These are phyloP conservation scores for Wickerhamiella siamensis DNA, from an alignment of 805 yeast genomes.

Conservation along the genomic window DNA sequence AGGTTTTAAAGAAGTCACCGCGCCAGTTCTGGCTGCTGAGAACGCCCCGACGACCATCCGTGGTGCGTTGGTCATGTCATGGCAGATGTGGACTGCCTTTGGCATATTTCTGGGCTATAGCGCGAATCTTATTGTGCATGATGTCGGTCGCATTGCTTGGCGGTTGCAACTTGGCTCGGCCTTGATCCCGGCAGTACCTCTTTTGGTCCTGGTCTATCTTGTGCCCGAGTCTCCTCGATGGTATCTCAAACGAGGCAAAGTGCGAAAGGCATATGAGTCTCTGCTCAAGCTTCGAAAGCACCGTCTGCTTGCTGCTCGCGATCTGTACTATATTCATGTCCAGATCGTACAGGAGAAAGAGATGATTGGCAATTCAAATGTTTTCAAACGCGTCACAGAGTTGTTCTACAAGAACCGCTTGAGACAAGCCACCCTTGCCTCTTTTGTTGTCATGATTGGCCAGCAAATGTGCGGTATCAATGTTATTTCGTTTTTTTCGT, in stretches of 20 bases:
- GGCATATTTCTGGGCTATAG: slow-evolving; percentile 57
- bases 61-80: slow-evolving; percentile 53
- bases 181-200: slow-evolving; percentile 35
- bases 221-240: slow-evolving; percentile 62
- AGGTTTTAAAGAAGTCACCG: slow-evolving; percentile 55
- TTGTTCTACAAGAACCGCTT: slow-evolving; percentile 33
- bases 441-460: slow-evolving; percentile 75
- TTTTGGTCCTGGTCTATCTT: slow-evolving; percentile 39
- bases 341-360: slow-evolving; percentile 30
- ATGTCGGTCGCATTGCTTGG: slow-evolving; percentile 39
- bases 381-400: slow-evolving; percentile 9
- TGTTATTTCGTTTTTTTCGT: slow-evolving; percentile 74
- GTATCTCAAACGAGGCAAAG: slow-evolving; percentile 40
- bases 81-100: slow-evolving; percentile 65
- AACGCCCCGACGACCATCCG: slow-evolving; percentile 43
- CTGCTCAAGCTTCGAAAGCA: slow-evolving; percentile 33
- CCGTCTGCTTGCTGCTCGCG: slow-evolving; percentile 46
- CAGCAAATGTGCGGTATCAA: slow-evolving; percentile 86
- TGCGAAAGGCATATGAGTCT: slow-evolving; percentile 37
- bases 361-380: slow-evolving; percentile 32
- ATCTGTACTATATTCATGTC: slow-evolving; percentile 43
- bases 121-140: slow-evolving; percentile 42
- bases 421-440: slow-evolving; percentile 66
- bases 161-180: slow-evolving; percentile 54
- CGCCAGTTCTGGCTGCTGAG: slow-evolving; percentile 52